These are phyloP conservation scores for Chaetomiaceae sp. DNA, from an alignment of 2,329 filamentous ascomycete genomes.

Conservation along the genomic window DNA sequence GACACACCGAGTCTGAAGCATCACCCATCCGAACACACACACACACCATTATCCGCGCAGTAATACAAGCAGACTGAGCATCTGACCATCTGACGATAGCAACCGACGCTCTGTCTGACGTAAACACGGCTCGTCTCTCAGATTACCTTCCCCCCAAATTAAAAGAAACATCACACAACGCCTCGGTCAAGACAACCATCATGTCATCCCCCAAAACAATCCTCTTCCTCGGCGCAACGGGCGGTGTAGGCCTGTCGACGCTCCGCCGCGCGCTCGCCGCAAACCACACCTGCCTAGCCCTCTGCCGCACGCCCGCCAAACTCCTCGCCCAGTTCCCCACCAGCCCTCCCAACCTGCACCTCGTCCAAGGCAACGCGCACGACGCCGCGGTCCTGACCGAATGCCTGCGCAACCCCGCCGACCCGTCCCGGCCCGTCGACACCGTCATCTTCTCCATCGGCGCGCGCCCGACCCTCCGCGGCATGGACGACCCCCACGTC, in stretches of 20 bases:
- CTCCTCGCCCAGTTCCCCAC: constrained; percentile 35
- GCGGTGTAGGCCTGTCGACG: constrained; percentile 45
- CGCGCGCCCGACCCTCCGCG: constrained; percentile 32
- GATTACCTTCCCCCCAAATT: no score
- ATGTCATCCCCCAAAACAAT: constrained; percentile 36
- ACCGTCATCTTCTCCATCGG: constrained; percentile 48
- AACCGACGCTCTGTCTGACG: no score
- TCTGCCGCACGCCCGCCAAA: constrained; percentile 48
- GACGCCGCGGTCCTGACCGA: constrained; percentile 36
- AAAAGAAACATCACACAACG: neutral
- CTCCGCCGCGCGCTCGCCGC: constrained; percentile 44
- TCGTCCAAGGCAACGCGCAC: constrained; percentile 47
- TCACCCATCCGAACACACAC: no score
- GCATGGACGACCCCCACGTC: constrained; percentile 43
- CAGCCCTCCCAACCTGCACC: constrained; percentile 35
- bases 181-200: no score
- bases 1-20: no score
- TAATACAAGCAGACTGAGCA: no score
- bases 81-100: no score
- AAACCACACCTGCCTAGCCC: constrained; percentile 44
- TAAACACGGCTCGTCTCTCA: no score
- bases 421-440: constrained; percentile 38
- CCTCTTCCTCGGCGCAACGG: constrained; percentile 51
- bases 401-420: constrained; percentile 32
- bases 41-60: no score